Base-by-base conservation (phyloP, 345 rosid genomes). In the Corchorus olitorius region DNA sequence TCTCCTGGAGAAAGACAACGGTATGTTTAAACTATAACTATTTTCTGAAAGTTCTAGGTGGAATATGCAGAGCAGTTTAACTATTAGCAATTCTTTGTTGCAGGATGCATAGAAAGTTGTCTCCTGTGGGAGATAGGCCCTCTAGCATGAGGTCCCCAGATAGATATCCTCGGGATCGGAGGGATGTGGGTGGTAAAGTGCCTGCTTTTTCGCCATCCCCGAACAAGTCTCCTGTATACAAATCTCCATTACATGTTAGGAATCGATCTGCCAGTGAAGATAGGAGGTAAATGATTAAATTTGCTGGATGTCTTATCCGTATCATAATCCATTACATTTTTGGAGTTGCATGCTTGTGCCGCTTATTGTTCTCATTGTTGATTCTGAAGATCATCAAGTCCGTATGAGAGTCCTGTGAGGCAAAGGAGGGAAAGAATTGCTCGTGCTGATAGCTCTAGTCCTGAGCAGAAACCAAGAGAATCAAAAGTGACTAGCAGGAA, bases 1-100 rank as follows among this genome's bases (percentile, higher is more conserved):
- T 84, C 85, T 81, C 83, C 81, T 45, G 78, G 77, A 79, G 92
- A 75, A 81, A 85, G 81, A 83, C 73, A 74, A 45, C 83, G 92
- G 98, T 94, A 83, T 69, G 70, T 34, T 55, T 34, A 45, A 33
- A 35, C 35, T 27, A 27, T 27, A 27, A 27, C 27, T 27, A 27
- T 27, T 27, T 27, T 27, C 33, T 48, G 45, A 8, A 56, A n/a
- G 6, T 55, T 19, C 16, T 6, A 43, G 33, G 8, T 20, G 54
- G 6, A 35, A 62, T 22, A 16, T 52, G 4, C 55, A 20, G 52
- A 41, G 13, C 14, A 35, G 74, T 59, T 65, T 45, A 33, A 17
- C 10, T 41, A n/a, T 66, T 16, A 69, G 43, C 53, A 50, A 72
- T 74, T 17, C 9, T 53, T 9, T 66, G 64, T 75, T 65, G 54